phyloP scores from a whole-genome alignment of 192 early-diverging fungal species.

The Phycomyces blakesleeanus region DNA sequence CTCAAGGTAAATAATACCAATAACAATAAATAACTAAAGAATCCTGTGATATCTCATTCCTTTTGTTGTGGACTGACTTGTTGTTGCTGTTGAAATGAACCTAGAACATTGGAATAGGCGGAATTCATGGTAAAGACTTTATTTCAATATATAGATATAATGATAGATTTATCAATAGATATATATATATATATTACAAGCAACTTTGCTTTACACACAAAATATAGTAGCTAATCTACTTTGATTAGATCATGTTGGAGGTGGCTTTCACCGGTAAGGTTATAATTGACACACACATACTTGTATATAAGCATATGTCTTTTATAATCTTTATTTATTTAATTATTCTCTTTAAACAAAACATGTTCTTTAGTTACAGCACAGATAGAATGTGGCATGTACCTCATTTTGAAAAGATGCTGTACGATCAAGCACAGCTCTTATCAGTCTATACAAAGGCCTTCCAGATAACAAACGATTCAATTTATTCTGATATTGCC shows the following conservation, averaged over 20 bases:
- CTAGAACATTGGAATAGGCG: conserved; percentile 41
- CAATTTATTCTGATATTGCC: conserved; percentile 39
- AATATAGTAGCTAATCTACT: too few relatives aligned
- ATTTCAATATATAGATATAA: too few relatives aligned
- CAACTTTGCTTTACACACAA: too few relatives aligned
- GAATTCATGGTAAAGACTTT: conserved; percentile 39
- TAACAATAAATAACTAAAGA: background rate
- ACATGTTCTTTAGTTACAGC: conserved; percentile 15
- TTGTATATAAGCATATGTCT: too few relatives aligned
- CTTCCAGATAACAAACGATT: conserved; percentile 46
- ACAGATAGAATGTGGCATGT: conserved; percentile 48
- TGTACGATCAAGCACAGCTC: conserved; percentile 69
- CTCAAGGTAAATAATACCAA: conserved; percentile 25
- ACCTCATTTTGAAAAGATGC: conserved; percentile 72
- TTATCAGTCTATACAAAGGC: conserved; percentile 41
- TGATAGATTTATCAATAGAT: too few relatives aligned
- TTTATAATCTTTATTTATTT: too few relatives aligned
- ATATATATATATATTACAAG: too few relatives aligned
- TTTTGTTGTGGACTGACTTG: too few relatives aligned
- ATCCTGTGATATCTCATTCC: background rate
- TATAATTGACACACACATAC: too few relatives aligned
- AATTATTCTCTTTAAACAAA: too few relatives aligned
- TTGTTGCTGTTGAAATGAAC: too few relatives aligned
- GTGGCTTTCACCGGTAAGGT: conserved; percentile 44
- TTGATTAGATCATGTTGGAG: conserved; percentile 42